Evolutionary conservation across 2,329 filamentous ascomycete species (phyloP).

Genomic region (Fusarium torreyae): DNA sequence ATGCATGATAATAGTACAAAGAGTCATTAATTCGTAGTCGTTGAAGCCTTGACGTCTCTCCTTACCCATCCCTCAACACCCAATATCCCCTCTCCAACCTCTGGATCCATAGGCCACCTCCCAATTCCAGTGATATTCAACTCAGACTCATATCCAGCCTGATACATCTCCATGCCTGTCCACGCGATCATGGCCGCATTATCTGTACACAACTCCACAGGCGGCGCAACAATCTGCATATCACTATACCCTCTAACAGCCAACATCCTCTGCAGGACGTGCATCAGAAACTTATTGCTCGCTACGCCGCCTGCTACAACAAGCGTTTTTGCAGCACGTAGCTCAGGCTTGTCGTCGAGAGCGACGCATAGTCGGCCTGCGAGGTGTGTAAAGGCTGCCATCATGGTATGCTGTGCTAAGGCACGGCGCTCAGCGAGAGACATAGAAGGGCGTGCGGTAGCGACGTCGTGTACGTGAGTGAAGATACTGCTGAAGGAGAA

Average conservation of each 20-base stretch:
- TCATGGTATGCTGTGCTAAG: constrained; percentile 82
- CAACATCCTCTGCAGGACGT: constrained; percentile 72
- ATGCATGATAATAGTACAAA: constrained; percentile 13
- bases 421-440: constrained; percentile 72
- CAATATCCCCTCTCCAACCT: constrained; percentile 73
- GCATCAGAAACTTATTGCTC: constrained; percentile 83
- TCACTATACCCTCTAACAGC: constrained; percentile 75
- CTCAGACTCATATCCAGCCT: constrained; percentile 78
- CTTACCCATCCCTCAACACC: constrained; percentile 67
- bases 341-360: constrained; percentile 60
- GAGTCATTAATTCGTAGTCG: constrained; percentile 3
- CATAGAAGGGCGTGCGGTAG: constrained; percentile 59
- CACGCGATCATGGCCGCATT: constrained; percentile 99
- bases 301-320: constrained; percentile 94
- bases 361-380: constrained; percentile 80
- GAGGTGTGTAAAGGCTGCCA: constrained; percentile 89
- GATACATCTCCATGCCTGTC: constrained; percentile 93
- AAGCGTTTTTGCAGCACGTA: constrained; percentile 69
- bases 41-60: constrained; percentile 25
- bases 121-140: constrained; percentile 72
- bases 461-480: constrained; percentile 65
- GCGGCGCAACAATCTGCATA: constrained; percentile 80
- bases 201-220: constrained; percentile 85
- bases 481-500: constrained; percentile 83
- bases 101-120: constrained; percentile 82